These are phyloP conservation scores for Pterocarpus santalinus DNA, from an alignment of 306 rosid genomes.

Conservation along the genomic window DNA sequence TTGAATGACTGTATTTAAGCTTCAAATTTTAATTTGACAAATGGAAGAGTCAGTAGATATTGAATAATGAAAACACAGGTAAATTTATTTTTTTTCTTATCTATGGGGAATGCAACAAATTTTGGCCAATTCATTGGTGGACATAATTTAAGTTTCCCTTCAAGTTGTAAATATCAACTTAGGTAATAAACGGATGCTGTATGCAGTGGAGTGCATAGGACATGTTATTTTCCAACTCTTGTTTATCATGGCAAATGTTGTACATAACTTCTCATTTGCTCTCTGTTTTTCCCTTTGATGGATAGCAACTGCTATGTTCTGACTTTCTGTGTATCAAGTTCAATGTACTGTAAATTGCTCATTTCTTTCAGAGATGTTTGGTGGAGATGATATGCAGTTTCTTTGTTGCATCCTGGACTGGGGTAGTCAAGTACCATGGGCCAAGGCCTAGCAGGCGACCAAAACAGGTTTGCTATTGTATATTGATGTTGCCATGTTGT, in stretches of 20 bases:
- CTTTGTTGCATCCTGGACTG: constrained; percentile 97
- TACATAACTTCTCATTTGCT: neutral
- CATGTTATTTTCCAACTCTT: neutral
- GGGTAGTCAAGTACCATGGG: constrained; percentile 92
- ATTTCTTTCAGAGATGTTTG: constrained; percentile 70
- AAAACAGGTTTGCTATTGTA: constrained; percentile 60
- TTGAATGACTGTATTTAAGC: constrained; percentile 5
- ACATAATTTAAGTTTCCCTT: constrained; percentile 7
- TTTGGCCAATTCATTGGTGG: constrained; percentile 30
- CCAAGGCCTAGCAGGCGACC: constrained; percentile 88
- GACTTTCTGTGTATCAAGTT: constrained; percentile 29
- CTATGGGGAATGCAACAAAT: neutral
- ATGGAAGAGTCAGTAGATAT: neutral
- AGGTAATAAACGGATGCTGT: neutral
- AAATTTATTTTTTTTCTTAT: neutral
- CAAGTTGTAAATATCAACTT: neutral
- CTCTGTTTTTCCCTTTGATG: constrained; percentile 23
- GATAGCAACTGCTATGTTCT: constrained; percentile 13
- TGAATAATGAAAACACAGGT: neutral
- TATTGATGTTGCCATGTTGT: neutral
- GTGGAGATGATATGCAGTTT: constrained; percentile 91
- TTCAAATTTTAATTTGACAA: neutral
- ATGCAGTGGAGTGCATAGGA: neutral
- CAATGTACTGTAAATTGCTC: constrained; percentile 7
- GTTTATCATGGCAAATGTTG: neutral